These are phyloP conservation scores for Ploettnerulaceae sp. DNA, from an alignment of 2,329 filamentous ascomycete genomes.

Conservation along the genomic window DNA sequence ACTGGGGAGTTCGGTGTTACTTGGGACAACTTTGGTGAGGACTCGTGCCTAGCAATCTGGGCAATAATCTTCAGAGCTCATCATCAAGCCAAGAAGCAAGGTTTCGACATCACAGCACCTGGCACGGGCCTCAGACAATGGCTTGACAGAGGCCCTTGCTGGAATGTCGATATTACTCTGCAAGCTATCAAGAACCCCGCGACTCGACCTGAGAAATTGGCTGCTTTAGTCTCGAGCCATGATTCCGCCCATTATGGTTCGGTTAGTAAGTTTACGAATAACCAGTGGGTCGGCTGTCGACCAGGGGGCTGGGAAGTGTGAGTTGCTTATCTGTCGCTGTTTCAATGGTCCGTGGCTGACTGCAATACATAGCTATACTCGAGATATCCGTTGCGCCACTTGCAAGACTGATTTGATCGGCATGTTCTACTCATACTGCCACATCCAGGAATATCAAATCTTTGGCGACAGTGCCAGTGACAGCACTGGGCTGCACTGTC, in stretches of 20 bases:
- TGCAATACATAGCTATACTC: no score
- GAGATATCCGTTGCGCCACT: no score
- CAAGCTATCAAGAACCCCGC: constrained; percentile 10
- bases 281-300: not conserved
- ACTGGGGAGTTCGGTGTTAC: constrained; percentile 24
- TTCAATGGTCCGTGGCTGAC: no score
- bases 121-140: constrained; percentile 25
- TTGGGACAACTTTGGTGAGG: constrained; percentile 28
- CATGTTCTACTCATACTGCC: not conserved
- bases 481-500: constrained; percentile 8
- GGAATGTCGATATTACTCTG: constrained; percentile 22
- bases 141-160: constrained; percentile 27
- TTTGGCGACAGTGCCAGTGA: not conserved
- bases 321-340: not conserved
- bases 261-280: not conserved
- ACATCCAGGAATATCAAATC: not conserved
- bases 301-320: constrained; percentile 5
- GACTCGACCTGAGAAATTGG: constrained; percentile 1
- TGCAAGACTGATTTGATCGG: no score
- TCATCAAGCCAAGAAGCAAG: constrained; percentile 17
- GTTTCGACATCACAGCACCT: constrained; percentile 18
- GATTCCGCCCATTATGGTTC: constrained; percentile 6
- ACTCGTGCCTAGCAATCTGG: constrained; percentile 26
- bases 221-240: constrained; percentile 18
- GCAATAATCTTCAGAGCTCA: constrained; percentile 18